Evolutionary conservation across 306 rosid genomes (phyloP), one percentile per base, ranked within the genome.

Genomic region (Senna siamea): DNA sequence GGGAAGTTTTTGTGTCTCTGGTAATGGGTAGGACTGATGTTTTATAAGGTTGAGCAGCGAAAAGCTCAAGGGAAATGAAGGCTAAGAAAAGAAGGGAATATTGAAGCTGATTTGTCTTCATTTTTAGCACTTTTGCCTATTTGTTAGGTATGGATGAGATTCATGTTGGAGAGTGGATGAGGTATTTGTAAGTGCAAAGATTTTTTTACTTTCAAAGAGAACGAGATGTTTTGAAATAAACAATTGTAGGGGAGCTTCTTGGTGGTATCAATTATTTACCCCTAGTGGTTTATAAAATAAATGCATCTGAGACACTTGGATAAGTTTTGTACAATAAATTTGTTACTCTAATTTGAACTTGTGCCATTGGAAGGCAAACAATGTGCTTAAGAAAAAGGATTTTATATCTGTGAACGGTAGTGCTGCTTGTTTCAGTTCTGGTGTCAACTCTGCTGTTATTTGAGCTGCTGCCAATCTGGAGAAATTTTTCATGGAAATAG

Each of bases 11-110:
- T 38, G 55, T 43, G 22, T 63, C 55, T 65, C 23, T 44, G 7
- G 70, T 65, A 41, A 65, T 43, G 55, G 70, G 53, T 13, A 32
- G 23, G 22, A 64, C 54, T 47, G 44, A 43, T 19, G 70, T 64
- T 64, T 41, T 13, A 9, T 22, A 46, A 12, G 55, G 70, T 13
- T 65, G 38, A 22, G 3, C 22, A 4, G 55, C 20, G 17, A 9
- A 65, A 46, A 65, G 26, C 40, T 43, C 17, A 12, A 44, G 20
- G 70, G 51, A 13, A 47, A n/a, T n/a, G n/a, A n/a, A n/a, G n/a
- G n/a, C n/a, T n/a, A n/a, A n/a, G n/a, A n/a, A n/a, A n/a, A n/a
- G n/a, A n/a, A n/a, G n/a, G 70, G 51, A 13, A 47, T 14, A 47
- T 47, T 14, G 51, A 44, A 44, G n/a, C 6, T 44, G 51, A 44